phyloP scores from a whole-genome alignment of 148 eudicot genomes.

The Rhododendron ferrugineum region DNA sequence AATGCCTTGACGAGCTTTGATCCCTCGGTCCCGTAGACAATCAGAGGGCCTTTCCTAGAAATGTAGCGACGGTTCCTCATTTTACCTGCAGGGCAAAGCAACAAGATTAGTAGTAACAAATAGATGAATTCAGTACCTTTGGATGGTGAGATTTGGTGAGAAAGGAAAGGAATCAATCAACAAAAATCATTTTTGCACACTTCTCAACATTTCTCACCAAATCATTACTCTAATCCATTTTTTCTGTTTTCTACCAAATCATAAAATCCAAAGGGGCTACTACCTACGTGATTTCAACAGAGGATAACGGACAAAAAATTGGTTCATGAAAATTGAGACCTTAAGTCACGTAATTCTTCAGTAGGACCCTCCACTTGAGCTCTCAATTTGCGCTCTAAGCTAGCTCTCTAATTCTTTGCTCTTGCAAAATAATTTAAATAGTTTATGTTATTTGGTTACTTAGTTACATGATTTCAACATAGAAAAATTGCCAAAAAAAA shows the following conservation, averaged over 20 bases:
- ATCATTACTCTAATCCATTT: background rate
- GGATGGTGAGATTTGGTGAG: background rate
- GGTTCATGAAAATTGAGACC: too few species aligned
- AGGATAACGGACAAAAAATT: background rate
- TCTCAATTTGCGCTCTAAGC: too few species aligned
- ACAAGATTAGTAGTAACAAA: background rate
- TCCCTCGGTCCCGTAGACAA: conserved; percentile 73
- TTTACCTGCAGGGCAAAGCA: conserved; percentile 17
- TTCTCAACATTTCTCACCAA: background rate
- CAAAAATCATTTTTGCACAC: too few species aligned
- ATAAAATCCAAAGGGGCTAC: background rate
- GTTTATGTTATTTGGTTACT: background rate
- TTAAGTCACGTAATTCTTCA: too few species aligned
- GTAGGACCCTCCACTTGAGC: too few species aligned
- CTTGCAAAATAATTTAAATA: background rate
- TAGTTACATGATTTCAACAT: background rate
- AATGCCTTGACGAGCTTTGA: conserved; percentile 73
- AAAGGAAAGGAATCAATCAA: background rate
- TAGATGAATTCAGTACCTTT: background rate
- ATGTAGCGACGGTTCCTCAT: conserved; percentile 78
- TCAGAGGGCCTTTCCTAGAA: conserved; percentile 60
- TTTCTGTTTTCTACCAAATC: background rate
- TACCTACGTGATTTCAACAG: background rate
- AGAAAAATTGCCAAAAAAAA: background rate
- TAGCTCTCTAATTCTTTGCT: too few species aligned